Conservation (phyloP, 139 green algal species). For the Cymbomonas tetramitiformis region DNA sequence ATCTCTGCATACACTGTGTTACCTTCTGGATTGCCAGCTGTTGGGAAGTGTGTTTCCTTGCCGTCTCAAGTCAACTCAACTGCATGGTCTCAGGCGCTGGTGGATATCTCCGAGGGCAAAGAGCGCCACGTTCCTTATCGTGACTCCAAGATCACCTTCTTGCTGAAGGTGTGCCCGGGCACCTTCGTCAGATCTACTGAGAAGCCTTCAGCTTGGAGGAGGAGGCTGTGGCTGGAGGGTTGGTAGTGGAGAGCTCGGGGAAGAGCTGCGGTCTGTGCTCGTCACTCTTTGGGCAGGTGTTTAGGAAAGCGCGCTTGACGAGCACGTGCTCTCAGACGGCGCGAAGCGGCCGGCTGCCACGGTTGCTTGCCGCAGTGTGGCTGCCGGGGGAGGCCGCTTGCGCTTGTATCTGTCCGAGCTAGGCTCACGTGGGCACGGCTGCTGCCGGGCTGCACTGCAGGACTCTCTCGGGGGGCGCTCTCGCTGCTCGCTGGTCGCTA, state of each 20-base stretch:
- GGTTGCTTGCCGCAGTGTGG: too few relatives aligned
- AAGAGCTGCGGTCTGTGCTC: too few relatives aligned
- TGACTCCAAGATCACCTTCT: slow-evolving; percentile 87
- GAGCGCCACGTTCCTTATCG: slow-evolving; percentile 81
- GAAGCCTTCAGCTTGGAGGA: too few relatives aligned
- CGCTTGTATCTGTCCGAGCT: slow-evolving; percentile 2
- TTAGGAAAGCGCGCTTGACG: too few relatives aligned
- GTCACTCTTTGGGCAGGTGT: too few relatives aligned
- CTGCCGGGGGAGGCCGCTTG: too few relatives aligned
- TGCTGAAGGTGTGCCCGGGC: slow-evolving; percentile 76
- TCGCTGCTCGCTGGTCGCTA: slow-evolving; percentile 46
- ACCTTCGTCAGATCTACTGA: too few relatives aligned
- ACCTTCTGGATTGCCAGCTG: not conserved
- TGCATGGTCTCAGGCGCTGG: too few relatives aligned
- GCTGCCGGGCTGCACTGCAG: slow-evolving; percentile 37
- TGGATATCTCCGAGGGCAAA: slow-evolving; percentile 30
- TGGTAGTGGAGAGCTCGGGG: too few relatives aligned
- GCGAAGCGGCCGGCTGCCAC: too few relatives aligned
- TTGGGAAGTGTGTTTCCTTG: not conserved
- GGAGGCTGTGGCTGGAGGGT: too few relatives aligned
- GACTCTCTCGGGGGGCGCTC: slow-evolving; percentile 33
- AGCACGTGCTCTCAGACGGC: too few relatives aligned
- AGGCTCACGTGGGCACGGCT: not conserved
- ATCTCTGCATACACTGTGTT: slow-evolving; percentile 14
- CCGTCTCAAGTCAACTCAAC: slow-evolving; percentile 7